These are phyloP conservation scores for Colletotrichum euphorbiae DNA, from an alignment of 2,329 filamentous ascomycete species.

Conservation along the genomic window DNA sequence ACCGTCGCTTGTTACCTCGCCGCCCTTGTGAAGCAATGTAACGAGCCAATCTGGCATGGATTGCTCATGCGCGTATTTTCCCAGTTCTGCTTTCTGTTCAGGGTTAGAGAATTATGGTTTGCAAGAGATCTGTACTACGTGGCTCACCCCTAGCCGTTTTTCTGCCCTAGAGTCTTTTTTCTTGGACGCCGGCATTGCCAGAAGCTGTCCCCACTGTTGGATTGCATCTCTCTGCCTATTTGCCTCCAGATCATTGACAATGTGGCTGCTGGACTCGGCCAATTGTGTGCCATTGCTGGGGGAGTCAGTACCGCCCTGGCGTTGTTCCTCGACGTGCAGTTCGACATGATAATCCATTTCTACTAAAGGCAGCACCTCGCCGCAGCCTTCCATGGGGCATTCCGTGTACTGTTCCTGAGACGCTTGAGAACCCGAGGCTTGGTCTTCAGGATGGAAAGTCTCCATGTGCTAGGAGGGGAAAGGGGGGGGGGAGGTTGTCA, in stretches of 20 bases:
- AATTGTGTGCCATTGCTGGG: constrained; percentile 3
- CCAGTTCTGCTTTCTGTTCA: constrained; percentile 70
- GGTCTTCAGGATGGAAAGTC: constrained; percentile 43
- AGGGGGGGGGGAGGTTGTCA: neutral
- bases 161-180: neutral
- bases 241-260: neutral
- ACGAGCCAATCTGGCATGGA: constrained; percentile 79
- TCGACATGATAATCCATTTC: constrained; percentile 71
- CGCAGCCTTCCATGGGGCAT: constrained; percentile 61
- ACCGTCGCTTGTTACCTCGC: constrained; percentile 66
- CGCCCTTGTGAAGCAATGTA: constrained; percentile 69
- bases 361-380: constrained; percentile 62
- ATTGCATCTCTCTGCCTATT: constrained; percentile 42
- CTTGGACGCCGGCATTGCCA: constrained; percentile 25
- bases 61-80: constrained; percentile 78
- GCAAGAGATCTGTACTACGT: neutral
- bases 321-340: constrained; percentile 62
- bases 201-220: constrained; percentile 47
- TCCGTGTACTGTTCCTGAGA: constrained; percentile 41
- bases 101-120: neutral
- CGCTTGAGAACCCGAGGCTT: constrained; percentile 46
- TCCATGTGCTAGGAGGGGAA: constrained; percentile 46
- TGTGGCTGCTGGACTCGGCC: neutral
- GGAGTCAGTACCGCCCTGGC: constrained; percentile 12
- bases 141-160: constrained; percentile 30